These are phyloP conservation scores for Puccinia polysora DNA, from an alignment of 1,284 basidiomycete genomes.

Conservation along the genomic window DNA sequence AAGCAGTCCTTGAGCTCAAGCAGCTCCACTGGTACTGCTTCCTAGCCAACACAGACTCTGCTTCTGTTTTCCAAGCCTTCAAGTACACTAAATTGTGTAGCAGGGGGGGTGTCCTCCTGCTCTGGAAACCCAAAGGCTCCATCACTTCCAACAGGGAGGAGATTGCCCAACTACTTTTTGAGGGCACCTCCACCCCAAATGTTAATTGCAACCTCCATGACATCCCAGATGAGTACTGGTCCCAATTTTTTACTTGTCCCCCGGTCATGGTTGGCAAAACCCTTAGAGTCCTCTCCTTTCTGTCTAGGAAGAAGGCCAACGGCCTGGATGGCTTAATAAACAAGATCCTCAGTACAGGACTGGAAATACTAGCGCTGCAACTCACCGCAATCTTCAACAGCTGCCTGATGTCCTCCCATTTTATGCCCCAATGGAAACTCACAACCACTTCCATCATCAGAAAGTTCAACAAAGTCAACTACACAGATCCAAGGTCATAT, in stretches of 20 bases:
- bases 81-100: background rate
- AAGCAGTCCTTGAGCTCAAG: background rate
- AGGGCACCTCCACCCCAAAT: background rate
- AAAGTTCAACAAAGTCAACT: background rate
- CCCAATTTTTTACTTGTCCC: background rate
- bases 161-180: background rate
- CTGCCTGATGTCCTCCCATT: background rate
- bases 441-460: constrained; percentile 4
- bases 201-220: background rate
- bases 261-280: background rate
- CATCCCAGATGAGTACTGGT: background rate
- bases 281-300: background rate
- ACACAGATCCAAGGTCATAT: background rate
- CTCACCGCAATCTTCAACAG: background rate
- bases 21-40: background rate
- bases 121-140: background rate
- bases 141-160: background rate
- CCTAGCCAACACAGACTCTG: background rate
- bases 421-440: background rate
- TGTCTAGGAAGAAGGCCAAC: background rate
- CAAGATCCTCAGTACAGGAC: constrained; percentile 1
- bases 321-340: too few relatives aligned
- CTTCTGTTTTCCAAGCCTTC: background rate
- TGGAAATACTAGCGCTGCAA: background rate
- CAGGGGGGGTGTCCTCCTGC: background rate